Evolutionary conservation across 257 asterid genomes (phyloP).

Genomic region (Jasminum sambac): DNA sequence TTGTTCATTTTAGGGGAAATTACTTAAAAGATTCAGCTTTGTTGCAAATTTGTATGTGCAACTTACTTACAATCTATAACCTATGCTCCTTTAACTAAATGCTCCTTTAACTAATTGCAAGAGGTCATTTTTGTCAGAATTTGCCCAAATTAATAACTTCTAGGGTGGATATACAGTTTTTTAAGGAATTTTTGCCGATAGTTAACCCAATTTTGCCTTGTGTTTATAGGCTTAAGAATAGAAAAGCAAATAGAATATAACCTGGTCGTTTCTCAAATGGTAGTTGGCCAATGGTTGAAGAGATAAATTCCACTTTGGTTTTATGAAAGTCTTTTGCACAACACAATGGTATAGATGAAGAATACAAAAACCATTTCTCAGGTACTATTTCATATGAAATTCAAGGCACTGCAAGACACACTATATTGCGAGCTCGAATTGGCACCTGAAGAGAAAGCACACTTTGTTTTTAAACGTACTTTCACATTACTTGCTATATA

Average conservation of each 20-base stretch:
- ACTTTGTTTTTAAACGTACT: not conserved
- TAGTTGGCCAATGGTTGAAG: not conserved
- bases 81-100: too few species aligned
- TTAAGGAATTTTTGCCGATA: not conserved
- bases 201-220: not conserved
- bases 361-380: not conserved
- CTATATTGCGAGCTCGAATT: not conserved
- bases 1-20: not conserved
- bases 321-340: not conserved
- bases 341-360: not conserved
- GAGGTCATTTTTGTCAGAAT: not conserved
- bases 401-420: not conserved
- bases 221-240: not conserved
- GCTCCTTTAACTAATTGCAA: not conserved
- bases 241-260: not conserved
- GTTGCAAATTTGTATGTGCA: not conserved
- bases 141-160: not conserved
- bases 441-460: not conserved
- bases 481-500: not conserved
- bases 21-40: not conserved
- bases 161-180: not conserved
- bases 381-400: not conserved
- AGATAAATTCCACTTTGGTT: not conserved
- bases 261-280: not conserved
- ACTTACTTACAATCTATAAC: not conserved